Conservation (phyloP, 2,329 filamentous ascomycete genomes). For the Pseudogymnoascus sp. region DNA sequence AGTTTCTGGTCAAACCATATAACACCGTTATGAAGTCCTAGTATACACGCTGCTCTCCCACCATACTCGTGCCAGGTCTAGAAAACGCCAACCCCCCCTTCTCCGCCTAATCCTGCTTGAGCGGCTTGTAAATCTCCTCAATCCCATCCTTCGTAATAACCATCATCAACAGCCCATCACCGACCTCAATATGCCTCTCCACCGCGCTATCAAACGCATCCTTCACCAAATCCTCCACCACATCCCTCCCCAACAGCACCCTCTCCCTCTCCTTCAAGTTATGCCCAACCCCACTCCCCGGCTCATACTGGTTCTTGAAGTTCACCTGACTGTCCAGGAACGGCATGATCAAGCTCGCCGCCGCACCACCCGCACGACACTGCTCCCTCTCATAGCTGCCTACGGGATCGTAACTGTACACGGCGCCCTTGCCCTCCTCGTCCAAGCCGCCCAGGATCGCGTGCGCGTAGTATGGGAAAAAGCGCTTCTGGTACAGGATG, state of each 20-base stretch:
- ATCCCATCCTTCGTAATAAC: constrained; percentile 83
- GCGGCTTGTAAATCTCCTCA: constrained; percentile 69
- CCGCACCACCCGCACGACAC: constrained; percentile 87
- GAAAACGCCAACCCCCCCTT: background rate
- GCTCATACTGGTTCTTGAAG: constrained; percentile 97
- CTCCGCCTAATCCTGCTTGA: constrained; percentile 74
- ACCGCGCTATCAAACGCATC: constrained; percentile 98
- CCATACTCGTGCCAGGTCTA: constrained; percentile 4
- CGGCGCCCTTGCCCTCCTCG: constrained; percentile 84
- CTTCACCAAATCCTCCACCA: constrained; percentile 82
- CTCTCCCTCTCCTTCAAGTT: constrained; percentile 64
- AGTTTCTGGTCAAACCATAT: background rate
- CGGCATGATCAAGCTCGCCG: constrained; percentile 92
- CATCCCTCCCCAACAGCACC: constrained; percentile 60
- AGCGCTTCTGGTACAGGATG: constrained; percentile 93
- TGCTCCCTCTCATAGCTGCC: constrained; percentile 97
- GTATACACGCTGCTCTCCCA: constrained; percentile 2
- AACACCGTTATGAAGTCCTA: constrained; percentile 3
- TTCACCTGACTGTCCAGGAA: constrained; percentile 99
- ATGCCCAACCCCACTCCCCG: constrained; percentile 76
- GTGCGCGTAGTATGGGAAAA: constrained; percentile 97
- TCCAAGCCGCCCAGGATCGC: constrained; percentile 92
- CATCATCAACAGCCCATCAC: constrained; percentile 92
- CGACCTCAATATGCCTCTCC: constrained; percentile 98
- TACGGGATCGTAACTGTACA: constrained; percentile 97